Evolutionary conservation across 2,329 filamentous ascomycete species (phyloP), one percentile per base, ranked within the genome.

Genomic region (Alternaria sp.): DNA sequence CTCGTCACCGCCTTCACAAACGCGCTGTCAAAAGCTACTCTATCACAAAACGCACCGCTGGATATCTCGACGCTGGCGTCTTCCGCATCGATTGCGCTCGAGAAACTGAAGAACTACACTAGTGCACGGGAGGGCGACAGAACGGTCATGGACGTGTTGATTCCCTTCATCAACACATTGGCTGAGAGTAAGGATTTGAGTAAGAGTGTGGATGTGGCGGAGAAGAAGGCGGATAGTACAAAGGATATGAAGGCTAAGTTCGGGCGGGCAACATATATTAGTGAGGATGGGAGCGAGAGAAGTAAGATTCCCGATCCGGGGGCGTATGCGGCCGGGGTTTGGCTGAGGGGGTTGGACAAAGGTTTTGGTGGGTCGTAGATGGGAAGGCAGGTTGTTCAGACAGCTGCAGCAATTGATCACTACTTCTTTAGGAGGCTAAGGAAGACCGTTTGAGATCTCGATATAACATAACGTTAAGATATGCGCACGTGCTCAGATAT

Each of bases 171-270:
- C 53, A 86, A 90, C 20, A 86, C 85, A 6, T 83, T 98, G 5
- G 82, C 79, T 3, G 78, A 85, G 71, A 89, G 86, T 0, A 86
- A 86, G 16, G 87, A 93, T 74, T 74, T 95, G 4, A 84, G 85
- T 62, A 84, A 87, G 75, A 93, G 93, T 4, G 93, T 92, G 0
- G 82, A 88, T 68, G 92, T 92, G 1, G 90, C 93, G 0, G 85
- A 87, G 67, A 83, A 89, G 44, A 94, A 90, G 0, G 91, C 94
- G 1, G 90, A 94, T 63, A 86, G 86, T 27, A 98, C 94, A 5
- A 96, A 92, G 82, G 89, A 89, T 30, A 97, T 99, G 94, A 88
- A 91, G 78, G 92, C 95, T 18, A 94, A 89, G 71, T 84, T 98
- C 54, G 95, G 95, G 2, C 82, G 93, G 46, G 87, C 90, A 2